Percentiles rank a stretch among this genome's conserved stretches.
phyloP scores from a whole-genome alignment of 1,284 basidiomycete species.

The Volvariella surrecta region DNA sequence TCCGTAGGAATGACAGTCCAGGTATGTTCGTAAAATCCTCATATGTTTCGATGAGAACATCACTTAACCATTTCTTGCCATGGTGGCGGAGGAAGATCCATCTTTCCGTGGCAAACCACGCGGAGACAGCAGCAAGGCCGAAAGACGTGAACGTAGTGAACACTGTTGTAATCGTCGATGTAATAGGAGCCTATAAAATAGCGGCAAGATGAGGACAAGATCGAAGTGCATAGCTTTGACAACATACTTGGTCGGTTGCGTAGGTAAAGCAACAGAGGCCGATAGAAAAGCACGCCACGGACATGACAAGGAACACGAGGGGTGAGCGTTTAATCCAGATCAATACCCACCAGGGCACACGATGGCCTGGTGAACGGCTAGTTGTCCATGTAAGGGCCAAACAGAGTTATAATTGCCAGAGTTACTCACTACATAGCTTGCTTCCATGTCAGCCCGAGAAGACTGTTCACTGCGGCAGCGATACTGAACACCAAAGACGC shows the following conservation, averaged over 20 bases:
- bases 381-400: conserved; percentile 4
- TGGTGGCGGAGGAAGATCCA: conserved; percentile 62
- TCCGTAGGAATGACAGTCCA: background rate
- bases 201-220: background rate
- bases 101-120: conserved; percentile 72
- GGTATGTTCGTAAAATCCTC: conserved; percentile 33
- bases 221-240: conserved; percentile 6
- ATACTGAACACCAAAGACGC: conserved; percentile 69
- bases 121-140: conserved; percentile 64
- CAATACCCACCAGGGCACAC: conserved; percentile 74
- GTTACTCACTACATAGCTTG: conserved; percentile 67
- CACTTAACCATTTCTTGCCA: conserved; percentile 69
- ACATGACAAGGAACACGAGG: conserved; percentile 63
- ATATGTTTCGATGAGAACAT: conserved; percentile 47
- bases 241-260: conserved; percentile 46
- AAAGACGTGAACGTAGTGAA: conserved; percentile 69
- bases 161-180: conserved; percentile 64
- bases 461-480: conserved; percentile 65
- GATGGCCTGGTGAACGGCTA: conserved; percentile 42
- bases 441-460: conserved; percentile 67
- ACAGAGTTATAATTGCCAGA: background rate
- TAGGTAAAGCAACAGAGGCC: conserved; percentile 62
- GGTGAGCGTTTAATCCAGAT: conserved; percentile 78
- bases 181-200: conserved; percentile 39
- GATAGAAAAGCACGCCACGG: conserved; percentile 64